Base-by-base conservation (phyloP, 495 filamentous ascomycete genomes). In the Massariosphaeria phaeospora region DNA sequence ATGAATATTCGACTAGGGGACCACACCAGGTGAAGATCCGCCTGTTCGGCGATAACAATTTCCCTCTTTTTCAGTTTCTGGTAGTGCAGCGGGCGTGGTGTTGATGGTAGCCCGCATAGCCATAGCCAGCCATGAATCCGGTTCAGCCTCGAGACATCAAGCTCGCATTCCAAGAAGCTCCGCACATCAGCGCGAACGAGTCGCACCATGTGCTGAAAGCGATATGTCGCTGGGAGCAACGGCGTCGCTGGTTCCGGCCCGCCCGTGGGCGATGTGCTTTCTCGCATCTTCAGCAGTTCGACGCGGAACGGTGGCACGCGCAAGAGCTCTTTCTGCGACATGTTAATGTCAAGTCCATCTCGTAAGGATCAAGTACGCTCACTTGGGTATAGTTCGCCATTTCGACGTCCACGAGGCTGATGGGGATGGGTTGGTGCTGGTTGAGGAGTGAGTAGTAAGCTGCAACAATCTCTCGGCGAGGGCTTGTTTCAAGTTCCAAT, bases 11-110 rank as follows among this genome's bases (percentile, higher is more conserved):
- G 52, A n/a, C 70, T 54, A 23, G 77, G 53, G 31, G 59, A 55
- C 82, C 79, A 85, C 12, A 83, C 68, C 0, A 83, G 71, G 49
- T 85, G 81, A 8, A 83, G 63, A 2, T 70, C 60, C 0, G 72
- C 66, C 21, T 76, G 46, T 45, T 85, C 80, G 2, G 70, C 67
- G 26, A 76, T 57, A 12, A 67, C 47, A n/a, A 80, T 74, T 0
- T 74, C 59, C 17, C 75, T 62, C 3, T 56, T 54, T 2, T 75
- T 63, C n/a, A 72, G 48, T 15, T 68, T 31, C 40, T 80, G 77
- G 47, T 71, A 66, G 54, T 79, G 73, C 20, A 80, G 66, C 13
- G 75, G 66, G 11, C 72, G 72, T 1, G 79, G 71, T 1, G 71
- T 68, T 57, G 71, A 66, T 12, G 76, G 75, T 2, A 67, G 66